Conservation (phyloP, 495 filamentous ascomycete species). For the Jackrogersella minutella region DNA sequence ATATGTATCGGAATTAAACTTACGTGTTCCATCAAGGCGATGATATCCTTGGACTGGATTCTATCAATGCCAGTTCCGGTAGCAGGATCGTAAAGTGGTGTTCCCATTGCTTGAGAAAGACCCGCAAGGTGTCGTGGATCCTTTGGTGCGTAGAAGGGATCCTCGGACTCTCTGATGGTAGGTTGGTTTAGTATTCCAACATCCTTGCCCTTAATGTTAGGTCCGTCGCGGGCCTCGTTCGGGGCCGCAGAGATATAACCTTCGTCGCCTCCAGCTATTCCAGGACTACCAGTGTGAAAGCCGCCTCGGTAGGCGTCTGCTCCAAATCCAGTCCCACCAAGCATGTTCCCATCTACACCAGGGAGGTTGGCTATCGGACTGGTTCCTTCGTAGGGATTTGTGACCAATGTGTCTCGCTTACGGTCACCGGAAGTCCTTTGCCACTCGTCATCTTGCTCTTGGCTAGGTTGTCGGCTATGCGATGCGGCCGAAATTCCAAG, state of each 20-base stretch:
- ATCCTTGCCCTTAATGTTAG: conserved; percentile 61
- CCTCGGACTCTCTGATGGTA: conserved; percentile 63
- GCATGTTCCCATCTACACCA: conserved; percentile 57
- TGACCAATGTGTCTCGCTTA: conserved; percentile 65
- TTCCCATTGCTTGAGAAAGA: conserved; percentile 88
- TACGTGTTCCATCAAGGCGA: conserved; percentile 96
- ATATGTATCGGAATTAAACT: conserved; percentile 44
- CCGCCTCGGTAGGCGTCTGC: conserved; percentile 47
- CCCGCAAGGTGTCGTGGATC: conserved; percentile 81
- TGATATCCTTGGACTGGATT: conserved; percentile 96
- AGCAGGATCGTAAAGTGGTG: conserved; percentile 88
- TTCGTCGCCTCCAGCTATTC: conserved; percentile 71
- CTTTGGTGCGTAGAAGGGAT: conserved; percentile 65
- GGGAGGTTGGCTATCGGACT: conserved; percentile 61
- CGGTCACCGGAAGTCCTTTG: conserved; percentile 61
- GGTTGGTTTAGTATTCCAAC: conserved; percentile 65
- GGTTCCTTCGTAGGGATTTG: conserved; percentile 65
- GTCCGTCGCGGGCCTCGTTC: conserved; percentile 69
- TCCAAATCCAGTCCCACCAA: conserved; percentile 49
- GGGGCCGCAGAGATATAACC: conserved; percentile 88
- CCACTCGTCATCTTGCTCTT: conserved; percentile 64
- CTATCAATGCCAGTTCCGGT: conserved; percentile 88
- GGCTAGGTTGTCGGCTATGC: conserved; percentile 57
- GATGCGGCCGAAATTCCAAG: conserved; percentile 48
- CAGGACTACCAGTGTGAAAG: conserved; percentile 60